Evolutionary conservation across 768 basidiomycete species (phyloP).

Genomic region (Hygrocybe coccinea): DNA sequence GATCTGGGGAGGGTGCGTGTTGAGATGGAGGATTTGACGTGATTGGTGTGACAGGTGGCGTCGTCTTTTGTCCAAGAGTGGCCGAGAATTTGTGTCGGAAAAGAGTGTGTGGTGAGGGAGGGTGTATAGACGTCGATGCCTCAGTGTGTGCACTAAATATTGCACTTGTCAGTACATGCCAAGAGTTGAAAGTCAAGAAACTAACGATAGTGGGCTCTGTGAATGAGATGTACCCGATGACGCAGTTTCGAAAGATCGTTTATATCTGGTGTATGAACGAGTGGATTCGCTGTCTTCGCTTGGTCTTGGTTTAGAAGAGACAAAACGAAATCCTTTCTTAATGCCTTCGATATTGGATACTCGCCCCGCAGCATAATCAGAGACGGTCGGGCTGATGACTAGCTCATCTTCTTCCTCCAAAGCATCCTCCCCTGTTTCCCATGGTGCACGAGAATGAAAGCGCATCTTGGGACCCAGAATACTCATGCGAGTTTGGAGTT

Average conservation of each 20-base stretch:
- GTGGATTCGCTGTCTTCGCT: slow-evolving; percentile 52
- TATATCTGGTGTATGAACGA: slow-evolving; percentile 46
- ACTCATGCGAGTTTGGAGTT: slow-evolving; percentile 53
- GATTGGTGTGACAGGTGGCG: slow-evolving; percentile 33
- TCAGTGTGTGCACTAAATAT: slow-evolving; percentile 51
- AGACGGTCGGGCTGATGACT: slow-evolving; percentile 31
- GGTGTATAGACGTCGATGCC: slow-evolving; percentile 51
- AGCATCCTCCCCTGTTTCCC: slow-evolving; percentile 59
- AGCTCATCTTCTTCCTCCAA: slow-evolving; percentile 45
- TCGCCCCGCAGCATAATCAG: slow-evolving; percentile 18
- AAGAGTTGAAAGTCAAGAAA: slow-evolving; percentile 15
- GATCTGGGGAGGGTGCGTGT: slow-evolving; percentile 18
- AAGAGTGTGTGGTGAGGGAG: slow-evolving; percentile 26
- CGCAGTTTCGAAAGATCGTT: slow-evolving; percentile 56
- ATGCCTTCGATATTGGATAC: slow-evolving; percentile 22
- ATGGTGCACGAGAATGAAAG: slow-evolving; percentile 76
- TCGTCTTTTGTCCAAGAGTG: slow-evolving; percentile 21
- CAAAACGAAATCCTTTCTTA: slow-evolving; percentile 45
- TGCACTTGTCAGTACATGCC: slow-evolving; percentile 2
- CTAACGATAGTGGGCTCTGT: slow-evolving; percentile 58
- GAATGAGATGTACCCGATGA: slow-evolving; percentile 38
- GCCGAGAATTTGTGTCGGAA: slow-evolving; percentile 42
- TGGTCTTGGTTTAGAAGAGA: slow-evolving; percentile 42
- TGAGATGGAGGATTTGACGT: slow-evolving; percentile 29
- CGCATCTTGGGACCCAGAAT: slow-evolving; percentile 79